A percentile compares a stretch with the other conserved stretches of the same genome.
These are phyloP conservation scores for Rhizopogon sp. DNA, from an alignment of 768 basidiomycete genomes.

Conservation along the genomic window DNA sequence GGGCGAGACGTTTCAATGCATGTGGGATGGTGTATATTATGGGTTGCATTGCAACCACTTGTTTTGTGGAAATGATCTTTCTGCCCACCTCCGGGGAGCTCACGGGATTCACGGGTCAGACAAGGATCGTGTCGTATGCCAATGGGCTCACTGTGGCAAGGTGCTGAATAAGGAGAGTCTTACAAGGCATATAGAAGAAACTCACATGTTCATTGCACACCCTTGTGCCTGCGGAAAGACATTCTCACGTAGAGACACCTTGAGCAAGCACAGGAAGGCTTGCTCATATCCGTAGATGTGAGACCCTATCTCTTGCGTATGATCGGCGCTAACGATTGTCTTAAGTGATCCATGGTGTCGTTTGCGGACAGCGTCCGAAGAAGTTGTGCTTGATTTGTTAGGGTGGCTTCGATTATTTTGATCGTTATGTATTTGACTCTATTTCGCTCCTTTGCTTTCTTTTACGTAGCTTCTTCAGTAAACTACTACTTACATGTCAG, in stretches of 20 bases:
- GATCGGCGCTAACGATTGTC: no score
- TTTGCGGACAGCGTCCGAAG: no score
- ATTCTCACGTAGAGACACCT: constrained; percentile 16
- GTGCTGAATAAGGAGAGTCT: constrained; percentile 5
- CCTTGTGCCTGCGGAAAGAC: constrained; percentile 15
- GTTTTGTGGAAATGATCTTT: constrained; percentile 13
- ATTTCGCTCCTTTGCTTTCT: no score
- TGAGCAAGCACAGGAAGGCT: constrained; percentile 12
- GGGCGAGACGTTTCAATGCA: no score
- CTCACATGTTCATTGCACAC: constrained; percentile 17
- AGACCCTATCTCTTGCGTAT: no score
- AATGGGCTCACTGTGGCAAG: constrained; percentile 11
- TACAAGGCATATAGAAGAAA: constrained; percentile 18
- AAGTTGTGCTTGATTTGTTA: no score
- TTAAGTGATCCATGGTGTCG: no score
- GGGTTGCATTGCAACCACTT: constrained; percentile 6
- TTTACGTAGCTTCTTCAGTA: no score
- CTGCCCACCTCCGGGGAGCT: constrained; percentile 9
- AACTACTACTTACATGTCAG: no score
- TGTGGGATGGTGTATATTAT: background rate
- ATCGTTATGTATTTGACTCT: no score
- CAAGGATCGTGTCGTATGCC: constrained; percentile 5
- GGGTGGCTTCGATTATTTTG: no score
- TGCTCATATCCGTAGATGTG: constrained; percentile 2
- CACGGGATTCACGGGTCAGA: constrained; percentile 4